These are phyloP conservation scores for Podila epicladia DNA, from an alignment of 192 early-diverging fungal genomes.

Conservation along the genomic window DNA sequence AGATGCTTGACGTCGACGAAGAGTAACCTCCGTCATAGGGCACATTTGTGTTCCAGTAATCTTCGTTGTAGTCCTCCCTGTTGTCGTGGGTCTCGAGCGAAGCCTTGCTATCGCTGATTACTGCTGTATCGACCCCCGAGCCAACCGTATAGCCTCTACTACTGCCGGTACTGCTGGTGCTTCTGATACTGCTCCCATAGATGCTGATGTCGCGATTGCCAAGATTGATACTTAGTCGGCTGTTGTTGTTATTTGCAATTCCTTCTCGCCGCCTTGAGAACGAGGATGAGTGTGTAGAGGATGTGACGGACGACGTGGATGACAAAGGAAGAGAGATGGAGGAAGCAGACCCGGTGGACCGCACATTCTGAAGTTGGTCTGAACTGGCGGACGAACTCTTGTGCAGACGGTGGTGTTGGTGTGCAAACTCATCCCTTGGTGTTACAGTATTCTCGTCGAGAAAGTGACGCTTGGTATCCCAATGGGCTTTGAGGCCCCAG, in stretches of 20 bases:
- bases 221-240: constrained; percentile 5
- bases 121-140: constrained; percentile 2
- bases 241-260: not conserved
- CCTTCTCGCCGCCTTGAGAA: constrained; percentile 34
- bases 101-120: not conserved
- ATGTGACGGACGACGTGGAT: constrained; percentile 27
- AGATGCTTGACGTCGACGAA: constrained; percentile 27
- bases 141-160: constrained; percentile 12
- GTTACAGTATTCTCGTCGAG: constrained; percentile 45
- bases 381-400: constrained; percentile 20
- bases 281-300: constrained; percentile 15
- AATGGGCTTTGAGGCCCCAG: constrained; percentile 40
- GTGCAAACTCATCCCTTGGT: constrained; percentile 41
- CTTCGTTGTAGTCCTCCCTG: constrained; percentile 23
- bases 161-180: constrained; percentile 6
- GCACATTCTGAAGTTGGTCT: constrained; percentile 17
- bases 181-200: not conserved
- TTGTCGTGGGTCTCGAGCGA: constrained; percentile 3
- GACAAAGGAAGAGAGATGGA: constrained; percentile 21
- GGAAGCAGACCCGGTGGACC: constrained; percentile 9
- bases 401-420: constrained; percentile 41
- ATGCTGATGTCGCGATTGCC: not conserved
- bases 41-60: constrained; percentile 48
- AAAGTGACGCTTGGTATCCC: constrained; percentile 40
- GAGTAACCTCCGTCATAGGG: constrained; percentile 42